Conservation (phyloP, 2,329 filamentous ascomycete species). For the Aspergillus pseudoglaucus region DNA sequence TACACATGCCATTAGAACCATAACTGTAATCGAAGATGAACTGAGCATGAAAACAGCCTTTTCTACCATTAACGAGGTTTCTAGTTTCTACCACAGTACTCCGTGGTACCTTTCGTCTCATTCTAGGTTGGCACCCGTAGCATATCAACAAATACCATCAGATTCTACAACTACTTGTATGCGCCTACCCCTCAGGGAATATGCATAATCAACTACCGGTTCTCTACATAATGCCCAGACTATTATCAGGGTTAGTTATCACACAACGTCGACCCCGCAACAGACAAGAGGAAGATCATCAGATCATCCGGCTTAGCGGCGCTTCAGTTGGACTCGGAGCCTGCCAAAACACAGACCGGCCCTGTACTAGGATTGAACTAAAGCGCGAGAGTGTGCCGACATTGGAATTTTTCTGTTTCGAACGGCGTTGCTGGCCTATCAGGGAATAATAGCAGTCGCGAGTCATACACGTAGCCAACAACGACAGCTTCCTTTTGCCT, state of each 20-base stretch:
- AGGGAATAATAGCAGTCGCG: background rate
- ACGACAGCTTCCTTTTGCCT: background rate
- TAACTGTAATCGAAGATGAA: too few relatives aligned
- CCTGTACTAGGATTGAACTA: background rate
- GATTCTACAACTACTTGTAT: too few relatives aligned
- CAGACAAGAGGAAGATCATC: constrained; percentile 9
- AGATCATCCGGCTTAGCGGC: constrained; percentile 11
- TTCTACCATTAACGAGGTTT: background rate
- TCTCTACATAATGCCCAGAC: too few relatives aligned
- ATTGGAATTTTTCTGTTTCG: background rate
- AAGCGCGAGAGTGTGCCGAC: too few relatives aligned
- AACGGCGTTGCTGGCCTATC: background rate
- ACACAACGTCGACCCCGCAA: constrained; percentile 10
- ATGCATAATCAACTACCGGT: too few relatives aligned
- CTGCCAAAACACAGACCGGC: too few relatives aligned
- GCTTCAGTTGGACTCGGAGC: background rate
- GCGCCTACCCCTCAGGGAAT: too few relatives aligned
- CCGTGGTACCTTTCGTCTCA: background rate
- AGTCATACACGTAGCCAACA: background rate
- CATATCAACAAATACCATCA: background rate
- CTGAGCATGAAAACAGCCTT: background rate
- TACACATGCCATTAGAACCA: too few relatives aligned
- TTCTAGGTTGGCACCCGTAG: background rate
- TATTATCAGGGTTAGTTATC: background rate
- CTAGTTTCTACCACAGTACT: background rate